These are phyloP conservation scores for Penicillium canariense DNA, from an alignment of 495 filamentous ascomycete genomes.

Conservation along the genomic window DNA sequence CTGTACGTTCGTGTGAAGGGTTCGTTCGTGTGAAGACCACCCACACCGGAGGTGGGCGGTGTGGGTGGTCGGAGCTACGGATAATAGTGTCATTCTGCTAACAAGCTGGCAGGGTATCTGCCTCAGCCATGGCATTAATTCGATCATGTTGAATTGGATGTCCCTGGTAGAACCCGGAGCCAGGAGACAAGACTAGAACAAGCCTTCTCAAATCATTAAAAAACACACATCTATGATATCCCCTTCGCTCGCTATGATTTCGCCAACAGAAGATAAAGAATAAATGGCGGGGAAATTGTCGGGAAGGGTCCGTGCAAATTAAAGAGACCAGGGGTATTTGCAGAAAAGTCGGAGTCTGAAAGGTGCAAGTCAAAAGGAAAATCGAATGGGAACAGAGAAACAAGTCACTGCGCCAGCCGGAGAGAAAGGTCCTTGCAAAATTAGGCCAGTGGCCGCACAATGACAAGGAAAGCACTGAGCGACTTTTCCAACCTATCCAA, in stretches of 20 bases:
- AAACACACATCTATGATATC: not conserved
- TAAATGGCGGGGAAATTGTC: not conserved
- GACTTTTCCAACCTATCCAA: constrained; percentile 15
- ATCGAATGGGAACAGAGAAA: not conserved
- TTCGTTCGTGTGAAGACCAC: no score
- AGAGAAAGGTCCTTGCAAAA: not conserved
- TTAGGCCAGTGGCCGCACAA: not conserved
- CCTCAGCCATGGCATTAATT: not conserved
- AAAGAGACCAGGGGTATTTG: constrained; percentile 1
- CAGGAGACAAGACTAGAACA: not conserved
- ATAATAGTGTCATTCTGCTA: no score
- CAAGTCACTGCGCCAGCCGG: not conserved
- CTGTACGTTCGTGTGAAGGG: no score
- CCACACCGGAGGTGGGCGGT: no score
- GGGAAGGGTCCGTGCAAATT: not conserved
- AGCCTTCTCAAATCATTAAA: not conserved
- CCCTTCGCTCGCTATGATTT: constrained; percentile 2
- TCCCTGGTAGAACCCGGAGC: not conserved
- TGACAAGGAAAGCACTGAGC: not conserved
- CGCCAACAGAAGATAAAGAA: not conserved
- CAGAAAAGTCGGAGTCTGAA: not conserved
- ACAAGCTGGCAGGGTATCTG: not conserved
- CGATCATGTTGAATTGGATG: not conserved
- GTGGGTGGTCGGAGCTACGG: no score
- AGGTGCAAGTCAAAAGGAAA: not conserved